Percentiles rank a stretch among this genome's conserved stretches.
phyloP scores from a whole-genome alignment of 2,329 filamentous ascomycete species.

The Aspergillus sp. region DNA sequence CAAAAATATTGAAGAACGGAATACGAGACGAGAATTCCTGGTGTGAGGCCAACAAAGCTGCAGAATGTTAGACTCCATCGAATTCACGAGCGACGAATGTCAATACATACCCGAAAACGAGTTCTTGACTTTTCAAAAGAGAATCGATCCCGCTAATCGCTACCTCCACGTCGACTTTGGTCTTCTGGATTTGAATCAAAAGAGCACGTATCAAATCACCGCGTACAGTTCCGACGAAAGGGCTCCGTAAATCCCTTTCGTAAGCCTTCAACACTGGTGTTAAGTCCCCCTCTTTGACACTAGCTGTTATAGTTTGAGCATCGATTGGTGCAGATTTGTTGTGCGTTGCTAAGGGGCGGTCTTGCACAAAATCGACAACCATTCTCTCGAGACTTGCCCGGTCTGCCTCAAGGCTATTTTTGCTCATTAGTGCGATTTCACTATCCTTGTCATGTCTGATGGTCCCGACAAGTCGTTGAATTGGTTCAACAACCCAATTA shows the following conservation, averaged over 20 bases:
- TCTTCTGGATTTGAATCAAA: conserved; percentile 95
- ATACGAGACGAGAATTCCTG: conserved; percentile 79
- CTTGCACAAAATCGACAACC: conserved; percentile 91
- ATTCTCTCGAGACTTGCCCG: conserved; percentile 89
- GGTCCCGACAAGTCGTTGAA: conserved; percentile 73
- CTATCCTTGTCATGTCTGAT: conserved; percentile 88
- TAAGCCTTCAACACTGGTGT: conserved; percentile 87
- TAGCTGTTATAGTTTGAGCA: conserved; percentile 64
- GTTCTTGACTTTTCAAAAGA: conserved; percentile 87
- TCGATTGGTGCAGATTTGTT: conserved; percentile 53
- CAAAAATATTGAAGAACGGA: conserved; percentile 65
- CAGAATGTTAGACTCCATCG: neutral
- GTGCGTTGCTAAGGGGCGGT: conserved; percentile 57
- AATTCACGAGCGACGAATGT: neutral
- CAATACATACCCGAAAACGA: conserved; percentile 64
- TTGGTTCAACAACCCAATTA: conserved; percentile 90
- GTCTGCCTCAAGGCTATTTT: conserved; percentile 81
- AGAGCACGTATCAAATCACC: conserved; percentile 85
- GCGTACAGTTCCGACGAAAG: conserved; percentile 70
- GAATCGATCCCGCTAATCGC: conserved; percentile 94
- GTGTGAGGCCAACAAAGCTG: conserved; percentile 86
- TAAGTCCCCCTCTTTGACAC: conserved; percentile 83
- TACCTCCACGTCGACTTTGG: conserved; percentile 94
- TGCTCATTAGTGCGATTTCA: conserved; percentile 95
- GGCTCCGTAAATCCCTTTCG: conserved; percentile 75